These are phyloP conservation scores for Stromatinia cepivora DNA, from an alignment of 2,329 filamentous ascomycete species.

Conservation along the genomic window DNA sequence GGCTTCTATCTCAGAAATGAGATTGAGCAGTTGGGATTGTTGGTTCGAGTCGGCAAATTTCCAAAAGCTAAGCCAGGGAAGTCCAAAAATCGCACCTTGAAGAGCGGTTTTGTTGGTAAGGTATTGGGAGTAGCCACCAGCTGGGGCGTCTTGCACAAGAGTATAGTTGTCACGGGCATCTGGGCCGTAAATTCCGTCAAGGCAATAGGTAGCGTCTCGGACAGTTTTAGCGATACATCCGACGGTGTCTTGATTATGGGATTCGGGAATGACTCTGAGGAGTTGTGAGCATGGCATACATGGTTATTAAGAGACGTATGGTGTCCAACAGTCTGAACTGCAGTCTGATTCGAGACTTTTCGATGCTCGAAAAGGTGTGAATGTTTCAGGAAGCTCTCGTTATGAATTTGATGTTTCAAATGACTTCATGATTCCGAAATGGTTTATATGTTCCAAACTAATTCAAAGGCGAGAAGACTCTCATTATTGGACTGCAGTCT, in stretches of 20 bases:
- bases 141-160: slow-evolving; percentile 54
- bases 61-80: slow-evolving; percentile 75
- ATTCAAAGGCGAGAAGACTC: background rate
- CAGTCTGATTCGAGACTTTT: background rate
- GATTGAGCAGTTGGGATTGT: slow-evolving; percentile 51
- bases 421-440: background rate
- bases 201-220: slow-evolving; percentile 63
- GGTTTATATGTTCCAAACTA: background rate
- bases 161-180: slow-evolving; percentile 69
- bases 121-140: slow-evolving; percentile 55
- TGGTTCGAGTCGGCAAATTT: slow-evolving; percentile 57
- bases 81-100: slow-evolving; percentile 63
- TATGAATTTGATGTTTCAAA: no score
- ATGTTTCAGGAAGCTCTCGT: background rate
- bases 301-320: background rate
- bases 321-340: background rate
- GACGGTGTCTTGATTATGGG: slow-evolving; percentile 66
- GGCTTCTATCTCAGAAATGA: slow-evolving; percentile 54
- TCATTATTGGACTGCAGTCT: slow-evolving; percentile 48
- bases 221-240: slow-evolving; percentile 68
- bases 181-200: slow-evolving; percentile 67
- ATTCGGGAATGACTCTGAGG: slow-evolving; percentile 64
- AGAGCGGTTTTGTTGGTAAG: slow-evolving; percentile 46
- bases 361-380: background rate
- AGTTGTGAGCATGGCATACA: slow-evolving; percentile 21